Conservation (phyloP, 208 protist genomes). For the Trypanosoma mega region DNA sequence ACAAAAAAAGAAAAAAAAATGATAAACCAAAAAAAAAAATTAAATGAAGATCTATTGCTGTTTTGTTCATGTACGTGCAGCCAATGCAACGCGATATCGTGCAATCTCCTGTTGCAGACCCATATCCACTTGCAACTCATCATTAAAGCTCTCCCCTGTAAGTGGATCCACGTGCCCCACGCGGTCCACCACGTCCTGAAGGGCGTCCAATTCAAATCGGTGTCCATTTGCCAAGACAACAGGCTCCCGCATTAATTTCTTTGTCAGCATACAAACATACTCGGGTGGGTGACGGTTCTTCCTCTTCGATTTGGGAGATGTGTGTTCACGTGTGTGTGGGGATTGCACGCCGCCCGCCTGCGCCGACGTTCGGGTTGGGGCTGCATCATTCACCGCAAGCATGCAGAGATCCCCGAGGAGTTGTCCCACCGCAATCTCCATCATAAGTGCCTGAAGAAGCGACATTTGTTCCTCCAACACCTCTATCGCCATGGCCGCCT, state of each 20-base stretch:
- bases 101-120: conserved; percentile 84
- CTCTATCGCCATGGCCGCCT: conserved; percentile 47
- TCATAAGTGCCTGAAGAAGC: conserved; percentile 66
- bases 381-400: conserved; percentile 9
- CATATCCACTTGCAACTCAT: conserved; percentile 67
- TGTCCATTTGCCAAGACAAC: conserved; percentile 77
- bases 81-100: conserved; percentile 62
- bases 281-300: conserved; percentile 59
- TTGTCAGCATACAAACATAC: conserved; percentile 82
- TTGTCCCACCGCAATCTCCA: conserved; percentile 70
- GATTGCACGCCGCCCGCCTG: background rate
- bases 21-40: too few relatives aligned
- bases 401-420: conserved; percentile 59
- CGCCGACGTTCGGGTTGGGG: too few relatives aligned
- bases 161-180: conserved; percentile 88
- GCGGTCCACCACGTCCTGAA: conserved; percentile 69
- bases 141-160: conserved; percentile 64
- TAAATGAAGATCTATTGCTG: too few relatives aligned
- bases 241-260: conserved; percentile 88
- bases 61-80: too few relatives aligned
- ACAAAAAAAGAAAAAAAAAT: too few relatives aligned
- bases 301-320: conserved; percentile 25
- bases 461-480: conserved; percentile 70
- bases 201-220: conserved; percentile 77
- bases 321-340: background rate